Conservation (phyloP, 2,329 filamentous ascomycete species). For the Aureobasidium sp. region DNA sequence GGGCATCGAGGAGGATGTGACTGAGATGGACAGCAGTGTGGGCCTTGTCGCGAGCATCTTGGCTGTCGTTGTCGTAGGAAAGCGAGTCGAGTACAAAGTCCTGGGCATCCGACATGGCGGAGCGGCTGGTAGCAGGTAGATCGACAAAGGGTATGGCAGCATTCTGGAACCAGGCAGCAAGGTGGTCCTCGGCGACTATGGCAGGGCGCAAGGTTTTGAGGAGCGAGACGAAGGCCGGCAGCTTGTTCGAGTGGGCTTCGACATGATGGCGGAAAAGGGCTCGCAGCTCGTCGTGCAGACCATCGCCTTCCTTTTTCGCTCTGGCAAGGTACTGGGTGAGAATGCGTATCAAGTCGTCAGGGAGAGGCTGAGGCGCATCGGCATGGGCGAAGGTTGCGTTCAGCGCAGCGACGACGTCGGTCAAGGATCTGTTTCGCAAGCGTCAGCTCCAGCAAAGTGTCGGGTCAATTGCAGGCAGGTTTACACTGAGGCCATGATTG, state of each 20-base stretch:
- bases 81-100: constrained; percentile 58
- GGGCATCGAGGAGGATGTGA: constrained; percentile 40
- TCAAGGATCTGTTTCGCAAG: constrained; percentile 31
- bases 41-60: constrained; percentile 38
- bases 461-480: neutral
- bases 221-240: constrained; percentile 60
- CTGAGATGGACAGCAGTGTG: constrained; percentile 43
- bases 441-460: neutral
- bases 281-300: constrained; percentile 64
- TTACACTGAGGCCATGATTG: constrained; percentile 13
- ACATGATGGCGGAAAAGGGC: constrained; percentile 58
- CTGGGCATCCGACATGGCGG: constrained; percentile 54
- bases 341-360: constrained; percentile 51
- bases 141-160: constrained; percentile 49
- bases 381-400: constrained; percentile 30
- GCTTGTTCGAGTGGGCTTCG: constrained; percentile 45
- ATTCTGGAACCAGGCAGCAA: constrained; percentile 65
- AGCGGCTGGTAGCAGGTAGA: constrained; percentile 52
- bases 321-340: constrained; percentile 61
- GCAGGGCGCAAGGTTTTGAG: constrained; percentile 55
- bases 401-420: constrained; percentile 36
- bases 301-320: constrained; percentile 58
- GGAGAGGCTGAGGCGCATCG: constrained; percentile 44
- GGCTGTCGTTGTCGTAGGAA: constrained; percentile 51
- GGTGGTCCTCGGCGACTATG: constrained; percentile 52